Evolutionary conservation across 2,329 filamentous ascomycete genomes (phyloP).

Genomic region (Westerdykella ornata): DNA sequence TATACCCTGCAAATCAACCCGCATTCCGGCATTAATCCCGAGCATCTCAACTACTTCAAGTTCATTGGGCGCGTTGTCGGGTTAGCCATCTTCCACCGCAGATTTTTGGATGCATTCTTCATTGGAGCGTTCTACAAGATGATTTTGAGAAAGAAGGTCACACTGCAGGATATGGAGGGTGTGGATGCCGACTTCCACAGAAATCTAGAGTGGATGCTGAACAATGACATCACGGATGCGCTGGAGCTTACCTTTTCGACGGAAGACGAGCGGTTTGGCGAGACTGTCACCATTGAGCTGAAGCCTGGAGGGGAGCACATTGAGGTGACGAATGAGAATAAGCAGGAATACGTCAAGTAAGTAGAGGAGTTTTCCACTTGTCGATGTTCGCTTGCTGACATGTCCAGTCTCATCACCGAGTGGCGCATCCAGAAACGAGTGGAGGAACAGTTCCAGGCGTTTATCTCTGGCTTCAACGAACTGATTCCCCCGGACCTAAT

Average conservation of each 20-base stretch:
- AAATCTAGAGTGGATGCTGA: constrained; percentile 93
- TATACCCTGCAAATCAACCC: constrained; percentile 99
- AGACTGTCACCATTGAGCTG: constrained; percentile 87
- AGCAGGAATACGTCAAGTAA: constrained; percentile 94
- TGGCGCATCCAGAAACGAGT: constrained; percentile 99
- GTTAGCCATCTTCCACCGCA: constrained; percentile 92
- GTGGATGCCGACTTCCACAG: constrained; percentile 97
- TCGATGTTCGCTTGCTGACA: constrained; percentile 12
- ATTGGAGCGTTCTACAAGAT: constrained; percentile 99
- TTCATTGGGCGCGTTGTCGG: constrained; percentile 98
- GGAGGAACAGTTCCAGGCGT: constrained; percentile 95
- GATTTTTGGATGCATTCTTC: constrained; percentile 98
- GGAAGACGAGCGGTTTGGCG: constrained; percentile 94
- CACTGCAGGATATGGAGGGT: constrained; percentile 94
- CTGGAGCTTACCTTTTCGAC: constrained; percentile 94
- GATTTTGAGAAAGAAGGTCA: constrained; percentile 89
- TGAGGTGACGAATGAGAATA: constrained; percentile 96
- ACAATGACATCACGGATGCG: constrained; percentile 94
- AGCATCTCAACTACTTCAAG: constrained; percentile 99
- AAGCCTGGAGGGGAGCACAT: constrained; percentile 87
- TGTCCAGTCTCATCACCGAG: constrained; percentile 74
- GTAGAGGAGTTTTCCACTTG: constrained; percentile 17
- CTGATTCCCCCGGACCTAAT: constrained; percentile 93
- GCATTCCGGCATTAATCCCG: constrained; percentile 97
- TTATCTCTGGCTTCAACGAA: constrained; percentile 96